Evolutionary conservation across 2,329 filamentous ascomycete species (phyloP).

Genomic region (Uncinocarpus reesii): DNA sequence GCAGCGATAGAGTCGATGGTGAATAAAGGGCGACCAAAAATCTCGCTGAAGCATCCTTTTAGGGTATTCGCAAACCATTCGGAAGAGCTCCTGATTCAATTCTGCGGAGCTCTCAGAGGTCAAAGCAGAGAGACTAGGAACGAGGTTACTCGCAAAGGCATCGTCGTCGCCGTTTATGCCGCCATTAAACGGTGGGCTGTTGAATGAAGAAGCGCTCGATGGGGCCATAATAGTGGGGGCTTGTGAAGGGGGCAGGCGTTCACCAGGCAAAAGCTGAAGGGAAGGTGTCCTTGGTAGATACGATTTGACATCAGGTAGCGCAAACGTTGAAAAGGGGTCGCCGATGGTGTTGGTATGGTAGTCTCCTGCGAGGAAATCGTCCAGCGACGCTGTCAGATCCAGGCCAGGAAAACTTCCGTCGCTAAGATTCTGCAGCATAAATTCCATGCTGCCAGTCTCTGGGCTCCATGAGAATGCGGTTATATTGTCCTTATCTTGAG

Average conservation of each 20-base stretch:
- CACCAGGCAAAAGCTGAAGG: not conserved
- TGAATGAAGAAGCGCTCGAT: slow-evolving; percentile 1
- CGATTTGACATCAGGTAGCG: too few species aligned
- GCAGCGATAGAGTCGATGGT: slow-evolving; percentile 1
- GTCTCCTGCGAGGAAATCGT: too few species aligned
- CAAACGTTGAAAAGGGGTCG: too few species aligned
- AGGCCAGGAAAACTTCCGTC: too few species aligned
- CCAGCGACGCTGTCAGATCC: too few species aligned
- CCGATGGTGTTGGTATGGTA: too few species aligned
- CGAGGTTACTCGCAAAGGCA: too few species aligned
- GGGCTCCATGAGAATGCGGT: not conserved
- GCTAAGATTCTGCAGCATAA: too few species aligned
- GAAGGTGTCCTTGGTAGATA: not conserved
- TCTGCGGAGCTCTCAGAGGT: not conserved
- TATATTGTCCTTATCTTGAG: not conserved
- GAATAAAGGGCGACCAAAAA: slow-evolving; percentile 5
- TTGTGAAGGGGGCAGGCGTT: too few species aligned
- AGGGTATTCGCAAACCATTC: not conserved
- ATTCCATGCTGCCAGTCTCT: not conserved
- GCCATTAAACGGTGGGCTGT: not conserved
- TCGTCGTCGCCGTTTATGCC: not conserved
- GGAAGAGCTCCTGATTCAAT: not conserved
- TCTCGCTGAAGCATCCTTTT: slow-evolving; percentile 3
- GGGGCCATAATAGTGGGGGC: too few species aligned
- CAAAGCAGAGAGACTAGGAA: too few species aligned